Base-by-base conservation (phyloP, 2,329 filamentous ascomycete species). In the Aspergillus sp. region DNA sequence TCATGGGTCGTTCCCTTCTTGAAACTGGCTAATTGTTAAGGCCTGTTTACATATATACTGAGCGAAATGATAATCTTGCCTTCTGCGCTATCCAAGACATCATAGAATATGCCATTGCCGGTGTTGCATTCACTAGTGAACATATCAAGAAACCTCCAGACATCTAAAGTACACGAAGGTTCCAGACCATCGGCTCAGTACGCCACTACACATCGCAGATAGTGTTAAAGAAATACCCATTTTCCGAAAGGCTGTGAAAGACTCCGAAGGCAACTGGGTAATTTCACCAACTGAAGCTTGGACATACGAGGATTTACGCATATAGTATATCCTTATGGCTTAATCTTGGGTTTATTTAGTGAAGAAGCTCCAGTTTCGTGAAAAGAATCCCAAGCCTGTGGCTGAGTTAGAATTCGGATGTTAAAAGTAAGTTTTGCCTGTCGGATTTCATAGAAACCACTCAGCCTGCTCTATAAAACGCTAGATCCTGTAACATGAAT, bases 61-160 rank as follows among this genome's bases (percentile, higher is more conserved):
- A 55, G 35, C 26, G 48, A 34, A 53, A 55, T 51, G 51, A 55
- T 40, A 55, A 52, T 36, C 48, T 52, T 8, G 46, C 49, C 9
- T 43, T 55, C 7, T 54, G 49, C 27, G 52, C 51, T 50, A 58
- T 55, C 36, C 49, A 41, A 48, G 54, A 52, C 49, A 58, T 52
- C 52, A 51, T 53, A 45, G 51, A 42, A 57, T 58, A 49, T 51
- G 57, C 41, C n/a, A 59, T 56, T 45, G 53, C 45, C 41, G 55
- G 52, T 49, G 48, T 54, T 36, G 47, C 50, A 4, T 60, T 58
- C 47, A 44, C 40, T 12, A 57, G 57, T 33, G 39, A 50, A 26
- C 33, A 53, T 39, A 57, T 57, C 6, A 55, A 57, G 39, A 30
- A 29, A 12, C 55, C 52, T 26, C 9, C 39, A 19, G 52, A 58